Conservation (phyloP, 192 early-diverging fungal genomes). For the Powellomyces hirtus region DNA sequence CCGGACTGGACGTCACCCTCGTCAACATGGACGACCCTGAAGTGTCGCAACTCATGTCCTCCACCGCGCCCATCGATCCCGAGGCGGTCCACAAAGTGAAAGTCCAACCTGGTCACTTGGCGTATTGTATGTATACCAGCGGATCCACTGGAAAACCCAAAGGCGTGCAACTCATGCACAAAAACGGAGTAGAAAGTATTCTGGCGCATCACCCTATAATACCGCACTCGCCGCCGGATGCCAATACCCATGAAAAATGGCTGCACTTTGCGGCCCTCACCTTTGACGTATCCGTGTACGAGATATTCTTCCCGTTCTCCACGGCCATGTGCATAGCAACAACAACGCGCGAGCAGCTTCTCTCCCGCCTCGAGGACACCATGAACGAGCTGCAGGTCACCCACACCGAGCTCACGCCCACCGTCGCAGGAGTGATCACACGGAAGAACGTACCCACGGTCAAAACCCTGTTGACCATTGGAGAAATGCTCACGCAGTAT, state of each 20-base stretch:
- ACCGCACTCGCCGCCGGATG: too few species aligned
- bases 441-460: slow-evolving; percentile 1
- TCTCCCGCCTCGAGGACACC: not conserved
- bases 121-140: slow-evolving; percentile 40
- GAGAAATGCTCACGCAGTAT: not conserved
- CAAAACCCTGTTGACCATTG: slow-evolving; percentile 3
- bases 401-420: slow-evolving; percentile 6
- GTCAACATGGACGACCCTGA: too few species aligned
- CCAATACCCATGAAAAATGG: too few species aligned
- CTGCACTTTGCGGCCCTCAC: too few species aligned
- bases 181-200: too few species aligned
- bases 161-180: slow-evolving; percentile 19
- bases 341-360: too few species aligned
- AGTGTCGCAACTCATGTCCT: too few species aligned
- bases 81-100: too few species aligned
- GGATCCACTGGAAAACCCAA: slow-evolving; percentile 47
- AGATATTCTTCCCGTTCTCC: slow-evolving; percentile 24
- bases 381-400: not conserved
- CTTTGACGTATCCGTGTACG: slow-evolving; percentile 31
- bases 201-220: too few species aligned
- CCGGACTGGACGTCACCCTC: too few species aligned
- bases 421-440: not conserved
- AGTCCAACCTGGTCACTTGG: slow-evolving; percentile 23
- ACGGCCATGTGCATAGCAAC: too few species aligned
- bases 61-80: too few species aligned